A percentile compares a stretch with the other conserved stretches of the same genome.
phyloP scores from a whole-genome alignment of 768 basidiomycete species.

The Lentinula lateritia region DNA sequence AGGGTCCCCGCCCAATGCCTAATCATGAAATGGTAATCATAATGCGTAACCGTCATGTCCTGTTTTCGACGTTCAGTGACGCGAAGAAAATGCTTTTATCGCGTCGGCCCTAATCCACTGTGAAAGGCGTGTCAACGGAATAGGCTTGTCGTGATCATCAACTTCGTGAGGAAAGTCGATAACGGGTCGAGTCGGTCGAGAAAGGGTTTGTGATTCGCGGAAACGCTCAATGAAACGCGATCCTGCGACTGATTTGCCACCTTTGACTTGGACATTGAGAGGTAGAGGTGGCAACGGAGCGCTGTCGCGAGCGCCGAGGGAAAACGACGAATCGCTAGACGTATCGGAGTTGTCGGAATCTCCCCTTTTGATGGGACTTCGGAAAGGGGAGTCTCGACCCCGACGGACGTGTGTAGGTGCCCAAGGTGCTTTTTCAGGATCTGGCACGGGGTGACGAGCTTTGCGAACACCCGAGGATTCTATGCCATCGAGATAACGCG shows the following conservation, averaged over 20 bases:
- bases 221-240: slow-evolving; percentile 39
- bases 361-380: slow-evolving; percentile 13
- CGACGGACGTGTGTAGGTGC: slow-evolving; percentile 41
- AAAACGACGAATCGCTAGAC: slow-evolving; percentile 10
- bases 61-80: neutral
- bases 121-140: slow-evolving; percentile 44
- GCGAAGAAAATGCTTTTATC: neutral
- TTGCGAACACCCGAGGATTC: slow-evolving; percentile 7
- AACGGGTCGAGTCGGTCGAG: slow-evolving; percentile 26
- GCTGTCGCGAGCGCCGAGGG: slow-evolving; percentile 13
- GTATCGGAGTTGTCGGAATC: slow-evolving; percentile 7
- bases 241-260: slow-evolving; percentile 18
- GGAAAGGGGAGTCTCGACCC: slow-evolving; percentile 55
- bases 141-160: slow-evolving; percentile 47
- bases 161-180: slow-evolving; percentile 35
- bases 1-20: slow-evolving; percentile 4
- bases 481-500: slow-evolving; percentile 7
- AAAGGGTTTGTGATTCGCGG: slow-evolving; percentile 26
- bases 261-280: slow-evolving; percentile 23
- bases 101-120: slow-evolving; percentile 49
- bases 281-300: slow-evolving; percentile 24
- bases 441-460: slow-evolving; percentile 14
- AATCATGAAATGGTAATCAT: neutral
- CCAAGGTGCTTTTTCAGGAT: slow-evolving; percentile 41
- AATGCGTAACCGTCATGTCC: neutral